Conservation (phyloP, 2,329 filamentous ascomycete species). For the Chaetomiaceae sp. region DNA sequence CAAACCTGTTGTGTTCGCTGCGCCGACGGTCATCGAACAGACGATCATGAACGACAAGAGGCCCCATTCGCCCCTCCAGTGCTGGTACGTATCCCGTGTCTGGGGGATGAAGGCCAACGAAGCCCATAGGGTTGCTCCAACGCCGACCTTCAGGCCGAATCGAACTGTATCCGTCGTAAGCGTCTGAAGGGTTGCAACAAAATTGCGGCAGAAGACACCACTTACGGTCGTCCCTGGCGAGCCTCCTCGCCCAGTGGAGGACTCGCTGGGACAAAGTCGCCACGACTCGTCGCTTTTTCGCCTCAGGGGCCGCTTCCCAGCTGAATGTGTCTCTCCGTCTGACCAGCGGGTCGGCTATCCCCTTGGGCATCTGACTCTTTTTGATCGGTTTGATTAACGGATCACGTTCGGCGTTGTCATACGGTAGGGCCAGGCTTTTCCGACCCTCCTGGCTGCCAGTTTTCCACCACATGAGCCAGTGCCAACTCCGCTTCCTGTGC, state of each 20-base stretch:
- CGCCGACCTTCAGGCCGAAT: slow-evolving; percentile 89
- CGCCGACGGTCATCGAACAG: slow-evolving; percentile 94
- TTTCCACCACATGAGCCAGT: slow-evolving; percentile 79
- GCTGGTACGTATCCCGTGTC: slow-evolving; percentile 73
- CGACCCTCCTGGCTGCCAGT: slow-evolving; percentile 8
- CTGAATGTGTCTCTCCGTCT: slow-evolving; percentile 47
- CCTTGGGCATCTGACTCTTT: slow-evolving; percentile 49
- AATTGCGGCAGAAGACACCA: slow-evolving; percentile 1
- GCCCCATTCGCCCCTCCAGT: slow-evolving; percentile 96
- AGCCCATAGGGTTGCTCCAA: slow-evolving; percentile 83
- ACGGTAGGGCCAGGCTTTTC: slow-evolving; percentile 23
- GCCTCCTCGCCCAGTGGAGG: slow-evolving; percentile 40
- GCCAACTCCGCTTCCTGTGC: slow-evolving; percentile 61
- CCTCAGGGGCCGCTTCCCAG: slow-evolving; percentile 45
- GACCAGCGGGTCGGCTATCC: slow-evolving; percentile 50
- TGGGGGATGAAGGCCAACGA: slow-evolving; percentile 77
- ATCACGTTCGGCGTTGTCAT: slow-evolving; percentile 40
- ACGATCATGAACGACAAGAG: slow-evolving; percentile 96
- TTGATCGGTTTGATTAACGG: slow-evolving; percentile 41
- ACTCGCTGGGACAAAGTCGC: slow-evolving; percentile 41
- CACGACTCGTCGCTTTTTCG: slow-evolving; percentile 39
- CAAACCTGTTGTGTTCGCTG: slow-evolving; percentile 86
- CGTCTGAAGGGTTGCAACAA: neutral
- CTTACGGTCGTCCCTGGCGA: slow-evolving; percentile 49
- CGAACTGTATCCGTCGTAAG: slow-evolving; percentile 38